Evolutionary conservation across 2,329 filamentous ascomycete species (phyloP).

Genomic region (Trichoderma atroviride): DNA sequence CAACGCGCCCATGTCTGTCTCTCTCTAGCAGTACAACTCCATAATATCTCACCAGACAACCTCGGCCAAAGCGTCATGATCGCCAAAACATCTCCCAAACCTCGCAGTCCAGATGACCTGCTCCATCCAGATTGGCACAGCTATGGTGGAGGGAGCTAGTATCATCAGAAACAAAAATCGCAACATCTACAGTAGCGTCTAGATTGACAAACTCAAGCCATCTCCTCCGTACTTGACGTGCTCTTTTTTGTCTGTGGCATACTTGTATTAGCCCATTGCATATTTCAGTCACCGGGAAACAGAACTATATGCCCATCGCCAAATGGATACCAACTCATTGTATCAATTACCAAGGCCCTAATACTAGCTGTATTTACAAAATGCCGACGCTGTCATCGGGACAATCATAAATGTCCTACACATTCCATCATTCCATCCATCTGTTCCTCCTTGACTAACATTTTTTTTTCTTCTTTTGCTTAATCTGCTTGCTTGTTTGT

Average conservation of each 20-base stretch:
- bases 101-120: neutral
- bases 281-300: neutral
- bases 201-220: neutral
- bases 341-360: constrained; percentile 15
- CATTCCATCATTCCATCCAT: neutral
- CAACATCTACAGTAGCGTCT: neutral
- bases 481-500: neutral
- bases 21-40: neutral
- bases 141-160: neutral
- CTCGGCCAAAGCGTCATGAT: neutral
- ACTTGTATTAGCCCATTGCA: too few species aligned
- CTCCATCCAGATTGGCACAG: neutral
- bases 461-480: neutral
- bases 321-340: constrained; percentile 18
- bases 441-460: neutral
- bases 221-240: neutral
- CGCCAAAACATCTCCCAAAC: neutral
- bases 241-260: neutral
- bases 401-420: constrained; percentile 16
- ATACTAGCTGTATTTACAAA: constrained; percentile 19
- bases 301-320: neutral
- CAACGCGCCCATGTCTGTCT: neutral
- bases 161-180: neutral
- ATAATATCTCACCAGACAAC: neutral
- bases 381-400: constrained; percentile 9